Base-by-base conservation (phyloP, 2,329 filamentous ascomycete species). In the Colletotrichum abscissum region DNA sequence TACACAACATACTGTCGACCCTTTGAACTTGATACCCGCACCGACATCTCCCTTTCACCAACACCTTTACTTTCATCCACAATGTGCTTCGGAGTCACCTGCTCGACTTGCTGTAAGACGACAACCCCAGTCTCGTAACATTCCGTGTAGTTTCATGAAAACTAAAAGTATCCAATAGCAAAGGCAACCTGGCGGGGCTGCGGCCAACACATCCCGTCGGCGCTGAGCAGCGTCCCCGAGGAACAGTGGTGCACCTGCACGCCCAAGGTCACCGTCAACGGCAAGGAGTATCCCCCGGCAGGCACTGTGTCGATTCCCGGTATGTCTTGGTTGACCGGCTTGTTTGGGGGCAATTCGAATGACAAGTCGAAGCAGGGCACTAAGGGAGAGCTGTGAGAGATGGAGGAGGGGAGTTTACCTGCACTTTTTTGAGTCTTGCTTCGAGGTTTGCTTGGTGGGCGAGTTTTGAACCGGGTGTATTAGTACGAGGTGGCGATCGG, bases 161-260 rank as follows among this genome's bases (percentile, higher is more conserved):
- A 5, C 49, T 33, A 22, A 28, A 19, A 16, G 11, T 3, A 12
- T 33, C 7, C 19, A n/a, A 75, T 70, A 88, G 86, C 84, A 33
- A 87, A 86, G 78, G 82, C 84, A 76, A 78, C 86, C 30, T 88
- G 86, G 86, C 84, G 85, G 73, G 86, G 86, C 74, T 88, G 86
- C 80, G 86, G 86, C 63, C 81, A 75, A 68, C 86, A 88, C 76
- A 83, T 88, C 71, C 81, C 84, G 9, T 78, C 81, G 16, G 86
- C 85, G n/a, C 82, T 88, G 57, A 75, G 80, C 38, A 81, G 82
- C 69, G 80, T 88, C 4, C 80, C 85, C 35, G 82, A 87, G 78
- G 79, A 82, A 14, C 77, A 87, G 57, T 86, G 86, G 86, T 88
- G 86, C 79, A 84, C 82, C 9, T 88, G 86, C 79, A 78, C 81